Evolutionary conservation across 306 rosid genomes (phyloP), one percentile per base, ranked within the genome.

Genomic region (Potentilla sterilis): DNA sequence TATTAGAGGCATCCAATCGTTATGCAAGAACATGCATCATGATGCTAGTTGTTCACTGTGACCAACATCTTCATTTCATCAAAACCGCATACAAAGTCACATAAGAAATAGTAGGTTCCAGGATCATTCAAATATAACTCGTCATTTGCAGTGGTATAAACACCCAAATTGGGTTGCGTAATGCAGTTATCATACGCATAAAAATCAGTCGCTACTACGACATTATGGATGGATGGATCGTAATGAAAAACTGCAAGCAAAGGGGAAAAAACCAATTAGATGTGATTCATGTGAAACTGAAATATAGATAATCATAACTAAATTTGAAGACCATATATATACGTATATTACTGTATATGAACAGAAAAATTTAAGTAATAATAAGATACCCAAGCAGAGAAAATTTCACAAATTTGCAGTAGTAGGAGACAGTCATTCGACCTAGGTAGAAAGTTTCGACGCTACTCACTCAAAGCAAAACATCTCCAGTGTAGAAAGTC

Each of bases 91-190:
- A 46, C 62, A 57, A 55, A 74, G 46, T 32, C 43, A 28, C 77
- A 73, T 6, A 42, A 43, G 59, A 43, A 61, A 34, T 61, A 61
- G 12, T 41, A 61, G 46, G n/a, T 74, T 22, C 78, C 70, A 16
- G 14, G 21, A 44, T 28, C 49, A 16, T 21, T 34, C 38, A 62
- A 58, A 47, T 48, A 40, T 13, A 46, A 6, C 24, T 34, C 15
- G 71, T 63, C 78, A 34, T 47, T 19, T 19, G 70, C 78, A 35
- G 38, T 35, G 18, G 61, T 19, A 15, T 46, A 49, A 35, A 57
- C 38, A 44, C 71, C 78, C 21, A 19, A 2, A 49, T 75, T 63
- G 3, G 40, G 70, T 34, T 58, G 46, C 1, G 62, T 57, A 44
- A 63, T 2, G 47, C 71, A 75, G 0, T 62, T 46, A 46, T 62